Evolutionary conservation across 2,329 filamentous ascomycete species (phyloP), one percentile per base, ranked within the genome.

Genomic region (Penicillium sp.): DNA sequence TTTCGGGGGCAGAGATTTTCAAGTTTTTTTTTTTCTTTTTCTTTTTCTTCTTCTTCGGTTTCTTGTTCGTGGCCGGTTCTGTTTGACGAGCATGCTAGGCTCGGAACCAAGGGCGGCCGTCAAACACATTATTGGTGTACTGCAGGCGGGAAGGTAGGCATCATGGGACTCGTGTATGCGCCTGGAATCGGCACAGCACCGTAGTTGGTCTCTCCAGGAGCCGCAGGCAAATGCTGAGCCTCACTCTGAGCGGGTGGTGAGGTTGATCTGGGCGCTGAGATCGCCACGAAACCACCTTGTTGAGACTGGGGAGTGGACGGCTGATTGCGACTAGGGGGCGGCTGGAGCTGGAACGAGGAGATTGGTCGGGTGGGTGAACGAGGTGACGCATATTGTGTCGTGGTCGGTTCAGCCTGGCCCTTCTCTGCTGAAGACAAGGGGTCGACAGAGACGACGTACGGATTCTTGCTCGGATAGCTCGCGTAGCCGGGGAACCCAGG

Each of bases 161-260:
- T 73, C 47, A 75, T 63, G 5, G 75, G 72, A 47, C 69, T 73
- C 5, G 78, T 74, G 65, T 96, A 96, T 0, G 90, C 87, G 5
- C 86, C 87, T 0, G 91, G 91, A 50, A 96, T 95, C 0, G 90
- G 88, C 29, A 96, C 91, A 24, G 85, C 75, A 9, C 84, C 90
- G 68, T 95, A 96, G 42, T 83, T 82, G 59, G 86, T 82, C 76
- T 96, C 91, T 41, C 90, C 86, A 0, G 86, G 83, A 8, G 86
- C 86, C 26, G 82, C 79, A 9, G 78, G 79, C 13, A 83, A 83
- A 57, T 88, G 86, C 43, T 83, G 76, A 56, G 84, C 78, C 27
- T 47, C 38, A 74, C 46, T 58, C 51, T 37, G 57, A 49, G 24
- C 56, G 32, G 47, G 61, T 7, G 55, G 66, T 5, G 63, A 59